A percentile compares a stretch with the other conserved stretches of the same genome.
These are phyloP conservation scores for Pseudonitzschia multistriata DNA, from an alignment of 108 stramenopile species.

Conservation along the genomic window DNA sequence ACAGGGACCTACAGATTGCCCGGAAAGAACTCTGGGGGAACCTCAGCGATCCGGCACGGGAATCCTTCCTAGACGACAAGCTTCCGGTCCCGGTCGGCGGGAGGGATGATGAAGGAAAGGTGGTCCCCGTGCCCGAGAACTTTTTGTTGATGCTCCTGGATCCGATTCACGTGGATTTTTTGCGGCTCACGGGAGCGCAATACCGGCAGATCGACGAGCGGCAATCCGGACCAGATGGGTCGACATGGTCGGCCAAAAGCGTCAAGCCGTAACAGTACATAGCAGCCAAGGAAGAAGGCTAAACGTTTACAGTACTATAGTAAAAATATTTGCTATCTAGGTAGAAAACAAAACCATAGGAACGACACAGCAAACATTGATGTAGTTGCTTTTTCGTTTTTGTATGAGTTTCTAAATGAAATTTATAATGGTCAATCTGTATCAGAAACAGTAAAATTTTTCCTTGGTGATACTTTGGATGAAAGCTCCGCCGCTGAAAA, in stretches of 20 bases:
- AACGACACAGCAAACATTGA: no score
- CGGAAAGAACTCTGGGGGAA: slow-evolving; percentile 84
- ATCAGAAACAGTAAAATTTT: no score
- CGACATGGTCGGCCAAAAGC: slow-evolving; percentile 25
- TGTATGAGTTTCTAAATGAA: no score
- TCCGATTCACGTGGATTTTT: slow-evolving; percentile 72
- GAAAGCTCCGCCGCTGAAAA: no score
- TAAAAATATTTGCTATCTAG: no score
- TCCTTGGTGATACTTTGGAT: no score
- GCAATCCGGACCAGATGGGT: neutral
- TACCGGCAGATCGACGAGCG: slow-evolving; percentile 69
- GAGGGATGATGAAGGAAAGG: slow-evolving; percentile 67
- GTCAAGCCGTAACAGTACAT: slow-evolving; percentile 48
- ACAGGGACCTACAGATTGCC: slow-evolving; percentile 37
- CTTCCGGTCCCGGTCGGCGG: slow-evolving; percentile 52
- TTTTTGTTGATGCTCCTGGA: slow-evolving; percentile 80
- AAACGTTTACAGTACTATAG: no score
- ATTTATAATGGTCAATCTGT: no score
- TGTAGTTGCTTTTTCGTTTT: no score
- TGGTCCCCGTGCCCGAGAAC: slow-evolving; percentile 67
- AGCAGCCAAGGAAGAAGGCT: no score
- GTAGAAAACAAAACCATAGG: no score
- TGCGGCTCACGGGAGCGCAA: slow-evolving; percentile 73
- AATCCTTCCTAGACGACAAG: slow-evolving; percentile 63
- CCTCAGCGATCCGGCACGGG: slow-evolving; percentile 65